Evolutionary conservation across 208 protist species (phyloP).

Genomic region (Crithidia sp.): DNA sequence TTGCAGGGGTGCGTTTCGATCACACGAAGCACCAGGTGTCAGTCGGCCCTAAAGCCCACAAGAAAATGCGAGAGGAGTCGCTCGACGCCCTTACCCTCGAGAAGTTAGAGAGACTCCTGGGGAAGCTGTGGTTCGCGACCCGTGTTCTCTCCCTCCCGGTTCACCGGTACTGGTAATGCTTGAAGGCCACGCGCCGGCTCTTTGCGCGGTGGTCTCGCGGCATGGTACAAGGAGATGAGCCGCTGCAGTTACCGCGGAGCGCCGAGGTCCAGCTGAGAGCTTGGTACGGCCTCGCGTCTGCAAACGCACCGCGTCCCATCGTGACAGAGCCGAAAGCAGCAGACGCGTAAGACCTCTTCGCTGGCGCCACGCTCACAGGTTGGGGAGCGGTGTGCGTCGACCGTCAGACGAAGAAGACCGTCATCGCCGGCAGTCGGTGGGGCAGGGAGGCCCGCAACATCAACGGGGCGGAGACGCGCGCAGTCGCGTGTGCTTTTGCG

Average conservation of each 20-base stretch:
- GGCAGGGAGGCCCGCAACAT: constrained; percentile 16
- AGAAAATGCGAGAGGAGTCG: constrained; percentile 12
- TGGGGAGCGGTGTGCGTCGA: constrained; percentile 32
- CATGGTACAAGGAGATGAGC: neutral
- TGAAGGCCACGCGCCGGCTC: constrained; percentile 18
- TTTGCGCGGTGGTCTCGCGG: constrained; percentile 19
- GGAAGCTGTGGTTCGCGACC: constrained; percentile 29
- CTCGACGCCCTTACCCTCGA: constrained; percentile 8
- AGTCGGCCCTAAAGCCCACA: constrained; percentile 12
- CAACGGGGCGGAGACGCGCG: constrained; percentile 25
- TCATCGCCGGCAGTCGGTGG: constrained; percentile 13
- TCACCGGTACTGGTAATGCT: constrained; percentile 26
- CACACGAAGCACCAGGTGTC: constrained; percentile 5
- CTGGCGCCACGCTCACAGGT: constrained; percentile 20
- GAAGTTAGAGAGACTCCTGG: constrained; percentile 25
- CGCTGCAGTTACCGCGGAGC: constrained; percentile 7
- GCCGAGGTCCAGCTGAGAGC: neutral
- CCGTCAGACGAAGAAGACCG: constrained; percentile 7
- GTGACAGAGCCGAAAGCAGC: neutral
- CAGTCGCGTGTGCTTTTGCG: constrained; percentile 16
- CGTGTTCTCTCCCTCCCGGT: constrained; percentile 16
- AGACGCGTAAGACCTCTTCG: constrained; percentile 25
- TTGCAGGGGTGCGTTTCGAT: constrained; percentile 18
- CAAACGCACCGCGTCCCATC: neutral
- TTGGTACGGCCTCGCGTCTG: constrained; percentile 7